Percentiles rank a stretch among this genome's conserved stretches.
These are phyloP conservation scores for Quercus phellos DNA, from an alignment of 331 rosid species.

Conservation along the genomic window DNA sequence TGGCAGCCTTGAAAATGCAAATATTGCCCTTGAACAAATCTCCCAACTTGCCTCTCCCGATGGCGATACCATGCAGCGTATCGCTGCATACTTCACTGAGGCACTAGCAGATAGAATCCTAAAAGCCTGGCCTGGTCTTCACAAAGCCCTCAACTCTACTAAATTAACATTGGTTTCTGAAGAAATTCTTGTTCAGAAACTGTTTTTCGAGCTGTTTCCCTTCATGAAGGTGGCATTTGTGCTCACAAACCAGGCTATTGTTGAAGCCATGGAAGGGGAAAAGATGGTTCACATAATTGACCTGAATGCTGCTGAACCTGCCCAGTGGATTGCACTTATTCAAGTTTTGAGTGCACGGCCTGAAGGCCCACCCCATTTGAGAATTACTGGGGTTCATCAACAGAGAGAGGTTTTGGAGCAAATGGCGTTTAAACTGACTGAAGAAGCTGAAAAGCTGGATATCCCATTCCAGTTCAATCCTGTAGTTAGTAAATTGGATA, in stretches of 20 bases:
- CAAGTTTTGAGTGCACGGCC: constrained; percentile 63
- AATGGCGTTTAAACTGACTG: constrained; percentile 58
- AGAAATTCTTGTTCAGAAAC: constrained; percentile 57
- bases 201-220: constrained; percentile 74
- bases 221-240: constrained; percentile 66
- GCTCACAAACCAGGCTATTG: constrained; percentile 74
- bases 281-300: constrained; percentile 85
- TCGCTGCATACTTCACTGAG: constrained; percentile 71
- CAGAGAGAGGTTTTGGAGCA: constrained; percentile 67
- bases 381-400: constrained; percentile 73
- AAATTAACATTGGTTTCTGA: constrained; percentile 51
- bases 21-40: constrained; percentile 70
- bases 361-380: constrained; percentile 90
- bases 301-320: constrained; percentile 72
- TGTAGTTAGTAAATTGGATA: constrained; percentile 43
- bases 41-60: constrained; percentile 69
- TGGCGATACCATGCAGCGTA: constrained; percentile 94
- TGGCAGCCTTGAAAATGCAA: constrained; percentile 70
- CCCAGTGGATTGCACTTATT: constrained; percentile 80
- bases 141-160: constrained; percentile 74
- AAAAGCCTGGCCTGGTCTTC: constrained; percentile 72
- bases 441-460: constrained; percentile 75
- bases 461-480: constrained; percentile 76
- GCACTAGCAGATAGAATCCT: constrained; percentile 78
- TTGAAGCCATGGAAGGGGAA: constrained; percentile 87